Conservation (phyloP, 805 yeast genomes). For the Priceomyces medius region DNA sequence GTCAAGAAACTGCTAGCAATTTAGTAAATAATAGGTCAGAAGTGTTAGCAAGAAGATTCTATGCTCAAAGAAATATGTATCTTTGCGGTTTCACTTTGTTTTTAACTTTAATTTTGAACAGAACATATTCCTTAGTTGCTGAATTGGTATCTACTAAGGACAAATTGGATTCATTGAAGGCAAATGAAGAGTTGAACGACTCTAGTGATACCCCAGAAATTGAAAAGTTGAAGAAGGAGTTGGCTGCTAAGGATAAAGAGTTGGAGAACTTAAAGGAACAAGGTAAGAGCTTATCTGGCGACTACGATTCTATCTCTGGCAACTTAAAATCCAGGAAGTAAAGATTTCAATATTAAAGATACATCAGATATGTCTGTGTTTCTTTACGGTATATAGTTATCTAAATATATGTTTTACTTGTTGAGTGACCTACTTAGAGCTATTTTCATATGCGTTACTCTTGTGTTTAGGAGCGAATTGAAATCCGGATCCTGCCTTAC, state of each 20-base stretch:
- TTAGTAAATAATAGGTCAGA: slow-evolving; percentile 67
- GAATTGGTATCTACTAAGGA: slow-evolving; percentile 69
- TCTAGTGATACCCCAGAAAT: slow-evolving; percentile 40
- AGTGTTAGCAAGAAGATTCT: slow-evolving; percentile 85
- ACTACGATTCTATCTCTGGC: slow-evolving; percentile 50
- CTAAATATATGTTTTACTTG: slow-evolving; percentile 1
- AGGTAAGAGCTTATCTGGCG: slow-evolving; percentile 61
- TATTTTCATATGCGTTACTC: slow-evolving; percentile 67
- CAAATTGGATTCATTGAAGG: slow-evolving; percentile 42
- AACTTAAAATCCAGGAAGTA: slow-evolving; percentile 15
- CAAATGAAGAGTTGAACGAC: slow-evolving; percentile 15
- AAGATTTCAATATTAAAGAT: no score
- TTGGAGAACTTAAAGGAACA: slow-evolving; percentile 70
- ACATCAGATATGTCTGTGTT: no score
- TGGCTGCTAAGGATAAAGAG: slow-evolving; percentile 60
- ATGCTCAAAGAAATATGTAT: slow-evolving; percentile 95
- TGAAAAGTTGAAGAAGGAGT: slow-evolving; percentile 42
- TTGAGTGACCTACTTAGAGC: slow-evolving; percentile 3
- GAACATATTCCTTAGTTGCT: slow-evolving; percentile 79
- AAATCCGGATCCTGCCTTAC: slow-evolving; percentile 75
- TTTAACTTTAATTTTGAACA: slow-evolving; percentile 76
- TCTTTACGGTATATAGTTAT: slow-evolving; percentile 2
- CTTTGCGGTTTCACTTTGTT: slow-evolving; percentile 94
- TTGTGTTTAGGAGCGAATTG: slow-evolving; percentile 91
- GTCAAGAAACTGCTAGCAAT: slow-evolving; percentile 17